A percentile compares a stretch with the other conserved stretches of the same genome.
Evolutionary conservation across 805 yeast species (phyloP).

Genomic region (Yarrowia osloensis): DNA sequence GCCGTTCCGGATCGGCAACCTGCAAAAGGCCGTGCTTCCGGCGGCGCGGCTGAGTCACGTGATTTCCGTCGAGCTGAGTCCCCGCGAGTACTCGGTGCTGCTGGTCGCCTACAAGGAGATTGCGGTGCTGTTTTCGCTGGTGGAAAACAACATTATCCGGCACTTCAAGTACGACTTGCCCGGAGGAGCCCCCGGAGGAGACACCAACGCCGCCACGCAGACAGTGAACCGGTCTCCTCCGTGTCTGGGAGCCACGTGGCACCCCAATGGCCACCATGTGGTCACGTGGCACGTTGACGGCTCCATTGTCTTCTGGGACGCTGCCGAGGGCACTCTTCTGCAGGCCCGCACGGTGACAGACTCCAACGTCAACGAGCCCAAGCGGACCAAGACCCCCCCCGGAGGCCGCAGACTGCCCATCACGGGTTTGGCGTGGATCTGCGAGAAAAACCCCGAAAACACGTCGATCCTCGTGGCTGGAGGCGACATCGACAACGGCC

Average conservation of each 20-base stretch:
- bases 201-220: constrained; percentile 40
- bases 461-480: constrained; percentile 74
- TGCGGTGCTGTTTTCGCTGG: constrained; percentile 69
- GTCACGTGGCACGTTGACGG: constrained; percentile 81
- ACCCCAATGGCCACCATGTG: constrained; percentile 89
- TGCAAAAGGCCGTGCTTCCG: constrained; percentile 65
- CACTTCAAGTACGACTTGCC: constrained; percentile 64
- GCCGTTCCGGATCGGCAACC: constrained; percentile 65
- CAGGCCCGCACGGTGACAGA: constrained; percentile 75
- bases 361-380: constrained; percentile 60
- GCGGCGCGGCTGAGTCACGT: constrained; percentile 65
- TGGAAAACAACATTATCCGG: constrained; percentile 57
- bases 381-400: constrained; percentile 32
- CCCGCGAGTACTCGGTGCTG: constrained; percentile 81
- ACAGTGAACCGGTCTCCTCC: constrained; percentile 46
- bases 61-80: constrained; percentile 71
- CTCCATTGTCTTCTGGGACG: constrained; percentile 90
- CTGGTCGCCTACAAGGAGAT: constrained; percentile 70
- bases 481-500: constrained; percentile 53
- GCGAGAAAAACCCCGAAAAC: constrained; percentile 75
- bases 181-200: constrained; percentile 73
- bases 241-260: constrained; percentile 65
- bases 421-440: constrained; percentile 69
- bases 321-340: constrained; percentile 68
- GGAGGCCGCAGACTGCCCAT: constrained; percentile 44